Evolutionary conservation across 179 eudicot species (phyloP).

Genomic region (Camellia oleifera): DNA sequence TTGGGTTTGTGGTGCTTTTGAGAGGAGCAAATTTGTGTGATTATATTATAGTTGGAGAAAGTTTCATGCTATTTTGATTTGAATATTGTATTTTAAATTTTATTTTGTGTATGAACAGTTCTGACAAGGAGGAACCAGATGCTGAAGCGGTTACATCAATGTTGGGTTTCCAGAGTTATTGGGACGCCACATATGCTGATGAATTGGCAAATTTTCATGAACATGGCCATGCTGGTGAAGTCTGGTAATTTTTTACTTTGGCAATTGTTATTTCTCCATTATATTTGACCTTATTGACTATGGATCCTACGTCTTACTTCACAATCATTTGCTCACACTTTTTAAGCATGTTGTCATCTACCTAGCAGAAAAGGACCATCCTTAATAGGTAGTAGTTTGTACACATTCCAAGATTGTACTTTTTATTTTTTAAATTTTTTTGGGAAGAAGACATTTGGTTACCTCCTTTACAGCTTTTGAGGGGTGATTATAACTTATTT

Average conservation of each 20-base stretch:
- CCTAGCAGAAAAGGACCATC: not conserved
- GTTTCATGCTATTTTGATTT: not conserved
- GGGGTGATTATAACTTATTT: no score
- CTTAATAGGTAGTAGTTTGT: not conserved
- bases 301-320: no score
- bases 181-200: conserved; percentile 85
- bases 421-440: not conserved
- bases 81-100: not conserved
- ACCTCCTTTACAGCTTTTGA: not conserved
- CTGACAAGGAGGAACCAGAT: conserved; percentile 90
- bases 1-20: not conserved
- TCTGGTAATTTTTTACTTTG: conserved; percentile 54
- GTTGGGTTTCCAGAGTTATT: conserved; percentile 97
- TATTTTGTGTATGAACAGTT: conserved; percentile 34
- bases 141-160: conserved; percentile 71
- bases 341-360: not conserved
- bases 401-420: not conserved
- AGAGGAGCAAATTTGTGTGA: not conserved
- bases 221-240: conserved; percentile 97
- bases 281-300: no score
- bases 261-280: not conserved
- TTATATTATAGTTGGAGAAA: not conserved
- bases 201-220: conserved; percentile 88
- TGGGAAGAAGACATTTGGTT: not conserved
- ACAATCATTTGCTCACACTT: no score